A percentile compares a stretch with the other conserved stretches of the same genome.
Conservation (phyloP, 305 asterid genomes). For the Rubia tinctorum region DNA sequence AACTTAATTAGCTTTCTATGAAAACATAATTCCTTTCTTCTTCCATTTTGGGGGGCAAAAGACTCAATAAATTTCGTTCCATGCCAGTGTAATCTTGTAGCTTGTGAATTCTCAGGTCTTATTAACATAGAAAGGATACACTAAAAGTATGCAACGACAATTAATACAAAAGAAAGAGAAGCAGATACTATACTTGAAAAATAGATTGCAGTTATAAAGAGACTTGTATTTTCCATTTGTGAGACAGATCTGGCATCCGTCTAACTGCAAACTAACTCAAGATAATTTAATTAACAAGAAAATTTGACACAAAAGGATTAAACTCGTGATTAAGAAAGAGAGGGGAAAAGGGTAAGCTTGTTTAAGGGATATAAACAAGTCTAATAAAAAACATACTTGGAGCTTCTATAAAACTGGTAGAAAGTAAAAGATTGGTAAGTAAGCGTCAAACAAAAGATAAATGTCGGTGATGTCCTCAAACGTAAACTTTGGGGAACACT, state of each 20-base stretch:
- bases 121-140: not conserved
- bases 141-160: not conserved
- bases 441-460: too few species aligned
- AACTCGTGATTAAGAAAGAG: not conserved
- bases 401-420: constrained; percentile 79
- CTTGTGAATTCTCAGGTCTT: not conserved
- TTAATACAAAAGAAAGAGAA: not conserved
- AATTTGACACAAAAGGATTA: not conserved
- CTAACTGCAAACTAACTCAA: constrained; percentile 5
- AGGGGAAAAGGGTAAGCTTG: not conserved
- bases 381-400: constrained; percentile 44
- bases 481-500: too few species aligned
- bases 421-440: constrained; percentile 8
- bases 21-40: not conserved
- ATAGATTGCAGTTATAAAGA: not conserved
- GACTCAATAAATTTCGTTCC: not conserved
- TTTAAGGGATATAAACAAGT: not conserved
- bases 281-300: not conserved
- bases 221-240: not conserved
- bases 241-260: not conserved
- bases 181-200: too few species aligned
- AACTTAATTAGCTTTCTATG: too few species aligned
- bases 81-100: not conserved
- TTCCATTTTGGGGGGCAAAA: too few species aligned
- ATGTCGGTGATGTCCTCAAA: too few species aligned